These are phyloP conservation scores for Mortierella polycephala DNA, from an alignment of 371 early-diverging fungal genomes.

Conservation along the genomic window DNA sequence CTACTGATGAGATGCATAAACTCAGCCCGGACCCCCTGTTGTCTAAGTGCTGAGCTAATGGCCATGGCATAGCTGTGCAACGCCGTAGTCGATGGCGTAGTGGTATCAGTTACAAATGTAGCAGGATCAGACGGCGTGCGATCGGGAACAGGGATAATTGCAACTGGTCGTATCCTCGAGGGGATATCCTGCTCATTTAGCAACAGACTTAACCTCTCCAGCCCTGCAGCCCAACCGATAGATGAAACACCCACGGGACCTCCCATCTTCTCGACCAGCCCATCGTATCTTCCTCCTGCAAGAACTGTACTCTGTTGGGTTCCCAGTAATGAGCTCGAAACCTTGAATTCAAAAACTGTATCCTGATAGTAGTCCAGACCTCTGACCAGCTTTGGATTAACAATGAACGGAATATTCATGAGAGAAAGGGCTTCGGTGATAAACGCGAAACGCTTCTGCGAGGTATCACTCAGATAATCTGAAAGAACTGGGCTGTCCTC, in stretches of 20 bases:
- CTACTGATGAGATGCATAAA: conserved; percentile 38
- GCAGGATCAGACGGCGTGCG: not conserved
- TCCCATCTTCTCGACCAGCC: conserved; percentile 61
- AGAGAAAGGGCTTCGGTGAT: conserved; percentile 52
- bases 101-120: not conserved
- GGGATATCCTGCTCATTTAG: conserved; percentile 32
- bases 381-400: conserved; percentile 65
- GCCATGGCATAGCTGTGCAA: conserved; percentile 34
- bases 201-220: conserved; percentile 65
- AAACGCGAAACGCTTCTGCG: conserved; percentile 56
- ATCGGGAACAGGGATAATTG: conserved; percentile 42
- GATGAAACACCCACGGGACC: conserved; percentile 58
- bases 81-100: not conserved
- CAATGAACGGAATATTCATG: conserved; percentile 58
- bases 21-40: conserved; percentile 28
- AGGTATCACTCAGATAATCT: conserved; percentile 53
- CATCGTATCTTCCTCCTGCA: conserved; percentile 76
- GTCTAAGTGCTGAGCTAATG: conserved; percentile 19
- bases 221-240: conserved; percentile 69
- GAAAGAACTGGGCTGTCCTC: conserved; percentile 52
- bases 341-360: conserved; percentile 70
- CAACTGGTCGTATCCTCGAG: conserved; percentile 21
- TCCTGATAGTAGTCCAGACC: conserved; percentile 76
- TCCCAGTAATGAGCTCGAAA: conserved; percentile 56
- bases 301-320: conserved; percentile 68